These are phyloP conservation scores for Saturnispora mendoncae DNA, from an alignment of 805 yeast genomes.

Conservation along the genomic window DNA sequence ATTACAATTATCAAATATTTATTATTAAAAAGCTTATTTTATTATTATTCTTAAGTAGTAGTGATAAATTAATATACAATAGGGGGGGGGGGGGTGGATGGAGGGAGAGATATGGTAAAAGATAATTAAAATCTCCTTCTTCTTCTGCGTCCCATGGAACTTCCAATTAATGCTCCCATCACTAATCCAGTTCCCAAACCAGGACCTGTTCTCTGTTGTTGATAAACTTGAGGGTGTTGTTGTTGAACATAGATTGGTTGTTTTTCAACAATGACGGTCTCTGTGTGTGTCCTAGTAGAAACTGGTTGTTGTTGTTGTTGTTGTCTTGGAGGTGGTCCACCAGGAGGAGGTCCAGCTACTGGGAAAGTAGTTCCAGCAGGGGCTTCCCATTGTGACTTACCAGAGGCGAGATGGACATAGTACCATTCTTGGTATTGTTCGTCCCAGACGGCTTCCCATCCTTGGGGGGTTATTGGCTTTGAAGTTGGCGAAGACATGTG, in stretches of 20 bases:
- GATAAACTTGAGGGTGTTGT: background rate
- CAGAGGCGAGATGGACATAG: background rate
- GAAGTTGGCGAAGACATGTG: background rate
- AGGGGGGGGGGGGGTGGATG: too few relatives aligned
- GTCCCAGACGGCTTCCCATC: constrained; percentile 3
- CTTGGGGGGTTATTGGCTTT: background rate
- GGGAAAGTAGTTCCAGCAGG: constrained; percentile 3
- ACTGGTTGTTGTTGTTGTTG: background rate
- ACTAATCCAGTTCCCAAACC: background rate
- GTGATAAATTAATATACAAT: too few relatives aligned
- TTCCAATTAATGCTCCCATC: background rate
- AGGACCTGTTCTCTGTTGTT: background rate
- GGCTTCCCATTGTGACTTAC: constrained; percentile 1
- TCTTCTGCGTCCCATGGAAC: background rate
- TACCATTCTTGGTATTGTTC: constrained; percentile 3
- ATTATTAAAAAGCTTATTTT: too few relatives aligned
- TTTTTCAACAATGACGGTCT: background rate
- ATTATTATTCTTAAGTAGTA: too few relatives aligned
- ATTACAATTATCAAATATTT: too few relatives aligned
- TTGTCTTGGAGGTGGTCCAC: constrained; percentile 4
- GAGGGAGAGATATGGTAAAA: too few relatives aligned
- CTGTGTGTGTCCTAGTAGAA: background rate
- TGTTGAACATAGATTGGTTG: background rate
- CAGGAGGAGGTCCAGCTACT: background rate
- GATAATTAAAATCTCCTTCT: constrained; percentile 3